Percentiles rank a stretch among this genome's conserved stretches.
phyloP scores from a whole-genome alignment of 2,329 filamentous ascomycete species.

The Chaetomiaceae sp. region DNA sequence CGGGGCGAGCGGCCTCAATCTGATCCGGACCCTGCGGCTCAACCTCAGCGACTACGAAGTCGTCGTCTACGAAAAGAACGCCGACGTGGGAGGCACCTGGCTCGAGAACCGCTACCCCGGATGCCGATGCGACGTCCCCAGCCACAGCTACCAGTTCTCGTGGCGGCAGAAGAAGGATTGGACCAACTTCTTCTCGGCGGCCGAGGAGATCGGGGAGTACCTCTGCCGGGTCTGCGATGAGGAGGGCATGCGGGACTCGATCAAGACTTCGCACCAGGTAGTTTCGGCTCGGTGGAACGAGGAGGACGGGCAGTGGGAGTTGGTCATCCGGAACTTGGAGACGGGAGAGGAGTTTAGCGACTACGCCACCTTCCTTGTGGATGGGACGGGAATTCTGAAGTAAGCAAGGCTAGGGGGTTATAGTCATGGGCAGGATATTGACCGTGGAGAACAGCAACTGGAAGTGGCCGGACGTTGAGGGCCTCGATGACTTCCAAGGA shows the following conservation, averaged over 20 bases:
- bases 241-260: slow-evolving; percentile 40
- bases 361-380: slow-evolving; percentile 44
- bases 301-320: slow-evolving; percentile 38
- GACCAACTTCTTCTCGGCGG: slow-evolving; percentile 53
- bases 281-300: slow-evolving; percentile 44
- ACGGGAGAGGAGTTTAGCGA: slow-evolving; percentile 41
- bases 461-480: slow-evolving; percentile 49
- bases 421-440: background rate
- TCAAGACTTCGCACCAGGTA: slow-evolving; percentile 43
- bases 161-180: slow-evolving; percentile 57
- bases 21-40: slow-evolving; percentile 42
- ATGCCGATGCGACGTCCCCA: slow-evolving; percentile 53
- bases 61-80: slow-evolving; percentile 54
- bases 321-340: slow-evolving; percentile 38
- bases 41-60: slow-evolving; percentile 41
- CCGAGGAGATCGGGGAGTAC: slow-evolving; percentile 53
- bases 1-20: slow-evolving; percentile 42
- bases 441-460: slow-evolving; percentile 38
- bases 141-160: slow-evolving; percentile 60
- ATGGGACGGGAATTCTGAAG: slow-evolving; percentile 52
- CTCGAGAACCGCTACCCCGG: slow-evolving; percentile 56
- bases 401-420: slow-evolving; percentile 30
- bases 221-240: slow-evolving; percentile 46
- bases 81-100: slow-evolving; percentile 54
- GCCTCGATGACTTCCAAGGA: slow-evolving; percentile 44